These are phyloP conservation scores for Acanthamoeba sp. DNA, from an alignment of 208 protist genomes.

Conservation along the genomic window DNA sequence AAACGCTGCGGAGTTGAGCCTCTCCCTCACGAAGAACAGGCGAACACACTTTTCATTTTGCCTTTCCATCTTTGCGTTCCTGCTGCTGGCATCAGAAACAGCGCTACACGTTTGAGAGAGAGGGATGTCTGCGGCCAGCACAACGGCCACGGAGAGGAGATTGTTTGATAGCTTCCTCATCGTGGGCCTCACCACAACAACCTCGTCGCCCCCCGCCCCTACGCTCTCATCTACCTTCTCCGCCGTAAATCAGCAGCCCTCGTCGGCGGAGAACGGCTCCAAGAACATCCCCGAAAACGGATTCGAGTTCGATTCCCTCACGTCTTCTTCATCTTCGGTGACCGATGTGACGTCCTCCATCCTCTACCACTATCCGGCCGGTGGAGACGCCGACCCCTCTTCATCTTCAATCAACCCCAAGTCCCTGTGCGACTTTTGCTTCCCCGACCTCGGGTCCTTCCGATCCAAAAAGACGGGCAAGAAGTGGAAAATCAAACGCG, in stretches of 20 bases:
- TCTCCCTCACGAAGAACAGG: no score
- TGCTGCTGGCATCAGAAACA: no score
- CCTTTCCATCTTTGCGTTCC: no score
- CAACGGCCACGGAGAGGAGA: background rate
- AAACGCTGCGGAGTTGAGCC: no score
- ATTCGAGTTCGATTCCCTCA: background rate
- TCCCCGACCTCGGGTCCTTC: slow-evolving; percentile 15
- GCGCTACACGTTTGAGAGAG: no score
- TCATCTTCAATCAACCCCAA: background rate
- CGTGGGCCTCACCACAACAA: slow-evolving; percentile 5
- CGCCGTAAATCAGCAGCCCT: background rate
- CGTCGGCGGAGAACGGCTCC: background rate
- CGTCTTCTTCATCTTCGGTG: background rate
- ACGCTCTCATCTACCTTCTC: background rate
- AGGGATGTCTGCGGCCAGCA: background rate
- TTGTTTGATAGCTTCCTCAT: slow-evolving; percentile 45
- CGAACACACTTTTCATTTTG: no score
- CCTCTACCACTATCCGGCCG: slow-evolving; percentile 2
- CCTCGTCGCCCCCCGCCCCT: background rate
- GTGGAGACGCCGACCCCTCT: background rate
- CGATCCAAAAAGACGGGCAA: background rate
- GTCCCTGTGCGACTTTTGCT: slow-evolving; percentile 50
- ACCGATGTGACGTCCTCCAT: background rate
- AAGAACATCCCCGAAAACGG: background rate
- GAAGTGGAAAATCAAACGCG: slow-evolving; percentile 32